phyloP scores from a whole-genome alignment of 2,329 filamentous ascomycete genomes.

The Alternaria novae-zelandiae region DNA sequence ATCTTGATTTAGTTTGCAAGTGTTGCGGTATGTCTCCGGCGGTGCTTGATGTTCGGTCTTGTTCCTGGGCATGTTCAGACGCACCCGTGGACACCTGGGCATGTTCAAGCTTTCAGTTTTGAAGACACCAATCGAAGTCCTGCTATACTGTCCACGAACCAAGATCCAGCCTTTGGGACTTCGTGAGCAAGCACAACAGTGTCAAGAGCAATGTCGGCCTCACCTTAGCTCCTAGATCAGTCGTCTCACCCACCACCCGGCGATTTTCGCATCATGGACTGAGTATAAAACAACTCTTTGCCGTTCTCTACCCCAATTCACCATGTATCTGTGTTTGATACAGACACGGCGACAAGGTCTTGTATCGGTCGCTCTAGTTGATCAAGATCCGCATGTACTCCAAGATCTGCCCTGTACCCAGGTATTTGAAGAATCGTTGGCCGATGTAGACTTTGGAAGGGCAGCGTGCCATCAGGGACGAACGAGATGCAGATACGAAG shows the following conservation, averaged over 20 bases:
- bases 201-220: background rate
- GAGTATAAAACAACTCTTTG: background rate
- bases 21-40: background rate
- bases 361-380: background rate
- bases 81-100: background rate
- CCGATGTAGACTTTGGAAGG: background rate
- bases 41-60: background rate
- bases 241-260: background rate
- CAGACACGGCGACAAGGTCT: background rate
- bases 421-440: background rate
- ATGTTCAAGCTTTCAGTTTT: background rate
- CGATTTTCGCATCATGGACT: too few species aligned
- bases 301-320: background rate
- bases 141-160: background rate
- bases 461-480: background rate
- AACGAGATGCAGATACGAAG: background rate
- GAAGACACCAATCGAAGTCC: too few species aligned
- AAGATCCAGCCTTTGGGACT: accelerated
- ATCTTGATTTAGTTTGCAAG: accelerated
- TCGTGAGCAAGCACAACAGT: background rate
- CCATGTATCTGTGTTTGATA: background rate
- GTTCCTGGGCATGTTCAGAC: background rate
- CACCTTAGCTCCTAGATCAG: background rate
- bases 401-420: background rate
- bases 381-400: background rate